Conservation (phyloP, 2,329 filamentous ascomycete genomes). For the Amesomyces nigricolor region DNA sequence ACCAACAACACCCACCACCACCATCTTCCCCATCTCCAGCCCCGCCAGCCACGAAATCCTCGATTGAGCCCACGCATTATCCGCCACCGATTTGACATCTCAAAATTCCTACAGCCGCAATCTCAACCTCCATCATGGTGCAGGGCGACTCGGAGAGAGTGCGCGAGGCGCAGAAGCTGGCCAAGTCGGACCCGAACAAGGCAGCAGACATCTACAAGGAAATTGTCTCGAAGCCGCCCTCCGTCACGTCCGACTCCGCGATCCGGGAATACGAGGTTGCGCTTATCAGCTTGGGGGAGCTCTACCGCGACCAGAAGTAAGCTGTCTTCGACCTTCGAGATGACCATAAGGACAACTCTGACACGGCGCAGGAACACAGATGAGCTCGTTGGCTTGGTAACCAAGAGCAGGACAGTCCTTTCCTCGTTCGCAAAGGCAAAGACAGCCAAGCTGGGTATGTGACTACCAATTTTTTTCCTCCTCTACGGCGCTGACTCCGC, state of each 20-base stretch:
- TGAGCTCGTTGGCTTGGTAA: slow-evolving; percentile 84
- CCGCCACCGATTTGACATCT: background rate
- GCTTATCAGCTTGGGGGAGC: slow-evolving; percentile 80
- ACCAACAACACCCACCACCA: background rate
- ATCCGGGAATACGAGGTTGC: slow-evolving; percentile 89
- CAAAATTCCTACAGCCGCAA: slow-evolving; percentile 4
- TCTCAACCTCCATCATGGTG: slow-evolving; percentile 40
- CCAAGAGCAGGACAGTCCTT: slow-evolving; percentile 81
- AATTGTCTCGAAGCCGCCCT: slow-evolving; percentile 78
- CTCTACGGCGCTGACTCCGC: slow-evolving; percentile 4
- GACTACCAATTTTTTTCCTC: background rate
- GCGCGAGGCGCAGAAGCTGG: slow-evolving; percentile 81
- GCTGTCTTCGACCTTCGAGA: slow-evolving; percentile 26
- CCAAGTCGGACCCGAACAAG: slow-evolving; percentile 73
- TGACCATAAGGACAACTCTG: background rate
- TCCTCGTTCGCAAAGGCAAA: slow-evolving; percentile 98
- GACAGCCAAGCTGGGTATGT: slow-evolving; percentile 90
- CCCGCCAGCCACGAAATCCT: slow-evolving; percentile 1
- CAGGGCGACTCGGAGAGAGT: slow-evolving; percentile 60
- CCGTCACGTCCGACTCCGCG: slow-evolving; percentile 74
- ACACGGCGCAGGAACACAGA: slow-evolving; percentile 58
- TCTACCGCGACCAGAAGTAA: slow-evolving; percentile 84
- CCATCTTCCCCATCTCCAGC: slow-evolving; percentile 9
- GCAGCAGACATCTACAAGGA: slow-evolving; percentile 86
- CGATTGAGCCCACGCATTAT: background rate